Base-by-base conservation (phyloP, 75 land plant genomes). In the Sequoia sempervirens region DNA sequence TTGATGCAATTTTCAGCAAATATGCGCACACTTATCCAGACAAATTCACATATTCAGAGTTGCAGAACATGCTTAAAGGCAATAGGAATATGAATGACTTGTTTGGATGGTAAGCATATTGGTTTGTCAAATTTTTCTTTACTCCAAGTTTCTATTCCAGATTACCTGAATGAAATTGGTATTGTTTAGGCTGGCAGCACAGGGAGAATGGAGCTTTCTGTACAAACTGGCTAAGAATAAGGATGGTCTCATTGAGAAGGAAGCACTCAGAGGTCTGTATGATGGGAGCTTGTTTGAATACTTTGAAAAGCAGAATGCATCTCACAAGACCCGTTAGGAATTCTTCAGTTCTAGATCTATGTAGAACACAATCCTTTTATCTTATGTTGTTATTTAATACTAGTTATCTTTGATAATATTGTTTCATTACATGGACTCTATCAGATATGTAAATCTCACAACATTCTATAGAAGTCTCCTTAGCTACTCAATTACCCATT, bases 221-320 rank as follows among this genome's bases (percentile, higher is more conserved):
- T 95, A 92, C 85, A 36, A 84, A 34, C 85, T 92, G 38, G 90
- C 91, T 17, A 91, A 90, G 85, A 91, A 94, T 50, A 88, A 91
- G 43, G 89, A 92, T 1, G 97, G 96, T 1, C 88, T 82, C 70
- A 40, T 92, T 34, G 76, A 90, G 4, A 95, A 91, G 72, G 94
- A 95, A 74, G 90, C 89, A 5, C 80, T 94, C 13, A 83, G 96
- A 37, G 92, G 93, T 0, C 82, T 88, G 40, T 92, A 91, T 80
- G 97, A 95, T 88, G 97, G 97, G 4, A 95, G 96, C 82, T 50
- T 93, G 2, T 93, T 93, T 74, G 90, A 91, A 72, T 87, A 87
- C 85, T 75, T 75, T n/a, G 87, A 84, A 58, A 83, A 85, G 53
- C 75, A 41, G 26, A 34, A 28, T 26, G 54, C 82, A 34, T 34